Evolutionary conservation across 331 rosid genomes (phyloP), one percentile per base, ranked within the genome.

Genomic region (Ulmus americana): DNA sequence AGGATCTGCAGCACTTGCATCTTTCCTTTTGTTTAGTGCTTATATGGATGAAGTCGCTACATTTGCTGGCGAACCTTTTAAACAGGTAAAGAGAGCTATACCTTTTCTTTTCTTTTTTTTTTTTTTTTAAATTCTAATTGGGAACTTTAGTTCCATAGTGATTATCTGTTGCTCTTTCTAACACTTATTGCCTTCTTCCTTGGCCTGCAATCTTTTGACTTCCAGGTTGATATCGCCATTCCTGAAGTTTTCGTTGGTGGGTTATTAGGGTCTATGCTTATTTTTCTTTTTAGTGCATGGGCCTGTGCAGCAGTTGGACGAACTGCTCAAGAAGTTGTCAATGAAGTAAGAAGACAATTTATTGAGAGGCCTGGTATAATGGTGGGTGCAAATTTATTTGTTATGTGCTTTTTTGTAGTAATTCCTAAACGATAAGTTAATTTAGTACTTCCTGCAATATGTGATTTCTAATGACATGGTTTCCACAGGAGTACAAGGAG

Each of bases 301-400:
- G 95, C 97, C 20, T 94, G 99, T 70, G 69, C 99, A 64, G 97
- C 99, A 55, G 97, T 94, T 68, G 95, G 99, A 70, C 84, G 95
- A 76, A 94, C 99, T 79, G 97, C 99, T 42, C 97, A 94, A 75
- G 99, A 94, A 81, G 97, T 94, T 81, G 97, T 94, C 68, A 90
- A 82, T 67, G 99, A 94, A 94, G 99, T 94, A 20, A 80, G 99
- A 77, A 79, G 97, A 77, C 99, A 94, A 75, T 94, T 94, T 80
- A 87, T 94, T 79, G 97, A 94, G 85, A 82, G 96, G 87, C 97
- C 97, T 70, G 97, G 99, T 74, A 94, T 94, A 79, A 94, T 94
- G 99, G 99, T 94, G 70, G 73, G 99, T 80, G 67, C 50, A 10
- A 62, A 58, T 70, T 74, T 65, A 45, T 22, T 56, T 0, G 39